These are phyloP conservation scores for Pythium brachiatum DNA, from an alignment of 352 stramenopile species.

Conservation along the genomic window DNA sequence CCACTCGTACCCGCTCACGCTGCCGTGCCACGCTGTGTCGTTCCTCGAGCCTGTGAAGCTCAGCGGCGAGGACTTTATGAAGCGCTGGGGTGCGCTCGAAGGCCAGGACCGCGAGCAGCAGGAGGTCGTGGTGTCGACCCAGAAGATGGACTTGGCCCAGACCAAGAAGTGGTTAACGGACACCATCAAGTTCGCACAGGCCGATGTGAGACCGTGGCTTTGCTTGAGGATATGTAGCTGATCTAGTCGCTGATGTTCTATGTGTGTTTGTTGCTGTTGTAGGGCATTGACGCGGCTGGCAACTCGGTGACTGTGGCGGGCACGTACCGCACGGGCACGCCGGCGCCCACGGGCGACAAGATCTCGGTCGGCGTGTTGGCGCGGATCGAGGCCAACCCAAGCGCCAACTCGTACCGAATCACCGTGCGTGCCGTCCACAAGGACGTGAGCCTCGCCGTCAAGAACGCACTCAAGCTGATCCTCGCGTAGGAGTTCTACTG, in stretches of 20 bases:
- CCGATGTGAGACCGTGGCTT: conserved; percentile 39
- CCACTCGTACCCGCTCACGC: conserved; percentile 67
- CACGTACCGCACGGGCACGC: conserved; percentile 90
- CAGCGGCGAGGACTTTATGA: conserved; percentile 89
- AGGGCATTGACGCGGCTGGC: conserved; percentile 64
- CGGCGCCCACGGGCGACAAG: conserved; percentile 89
- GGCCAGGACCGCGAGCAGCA: conserved; percentile 91
- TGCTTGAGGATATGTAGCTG: background rate
- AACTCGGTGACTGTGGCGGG: conserved; percentile 88
- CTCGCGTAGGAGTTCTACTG: conserved; percentile 29
- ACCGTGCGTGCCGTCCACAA: conserved; percentile 92
- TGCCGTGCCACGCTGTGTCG: conserved; percentile 87
- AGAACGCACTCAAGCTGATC: conserved; percentile 64
- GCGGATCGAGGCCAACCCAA: conserved; percentile 85
- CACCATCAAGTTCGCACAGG: conserved; percentile 89
- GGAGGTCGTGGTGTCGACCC: conserved; percentile 83
- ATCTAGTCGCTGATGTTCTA: background rate
- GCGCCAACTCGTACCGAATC: conserved; percentile 81
- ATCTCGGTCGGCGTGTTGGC: conserved; percentile 93
- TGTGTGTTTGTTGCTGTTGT: background rate
- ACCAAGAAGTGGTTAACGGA: conserved; percentile 83
- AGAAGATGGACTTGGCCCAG: conserved; percentile 83
- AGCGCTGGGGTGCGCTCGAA: conserved; percentile 90
- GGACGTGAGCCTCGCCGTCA: conserved; percentile 66
- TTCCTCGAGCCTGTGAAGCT: conserved; percentile 94